These are phyloP conservation scores for Astrocystis sublimbata DNA, from an alignment of 495 filamentous ascomycete genomes.

Conservation along the genomic window DNA sequence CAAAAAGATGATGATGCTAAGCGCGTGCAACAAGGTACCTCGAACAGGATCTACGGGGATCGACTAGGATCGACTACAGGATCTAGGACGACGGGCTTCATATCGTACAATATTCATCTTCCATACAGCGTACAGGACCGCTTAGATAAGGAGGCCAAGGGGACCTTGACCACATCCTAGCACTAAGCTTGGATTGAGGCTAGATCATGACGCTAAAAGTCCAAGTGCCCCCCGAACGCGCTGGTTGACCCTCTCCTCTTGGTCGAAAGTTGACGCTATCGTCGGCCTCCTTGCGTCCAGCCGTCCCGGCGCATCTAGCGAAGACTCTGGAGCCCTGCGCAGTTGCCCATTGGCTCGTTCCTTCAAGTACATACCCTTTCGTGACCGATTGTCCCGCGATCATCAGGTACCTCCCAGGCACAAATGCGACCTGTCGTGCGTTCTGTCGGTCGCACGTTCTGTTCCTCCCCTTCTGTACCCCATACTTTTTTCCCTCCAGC, in stretches of 20 bases:
- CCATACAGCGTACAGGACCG: background rate
- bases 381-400: background rate
- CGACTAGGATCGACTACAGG: background rate
- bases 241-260: background rate
- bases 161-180: no score
- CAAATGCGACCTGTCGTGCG: no score
- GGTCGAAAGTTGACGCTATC: background rate
- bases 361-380: background rate
- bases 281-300: constrained; percentile 1
- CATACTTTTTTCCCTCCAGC: background rate
- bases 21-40: no score
- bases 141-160: no score
- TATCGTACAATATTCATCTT: background rate
- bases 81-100: background rate
- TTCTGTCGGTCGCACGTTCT: no score
- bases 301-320: background rate
- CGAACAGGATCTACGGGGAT: no score
- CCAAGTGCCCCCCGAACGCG: background rate
- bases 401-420: no score
- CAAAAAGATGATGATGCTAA: no score
- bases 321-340: background rate
- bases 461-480: background rate
- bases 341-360: background rate
- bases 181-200: no score
- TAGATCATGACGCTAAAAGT: background rate